phyloP scores from a whole-genome alignment of 305 asterid genomes.

The Vinca major region DNA sequence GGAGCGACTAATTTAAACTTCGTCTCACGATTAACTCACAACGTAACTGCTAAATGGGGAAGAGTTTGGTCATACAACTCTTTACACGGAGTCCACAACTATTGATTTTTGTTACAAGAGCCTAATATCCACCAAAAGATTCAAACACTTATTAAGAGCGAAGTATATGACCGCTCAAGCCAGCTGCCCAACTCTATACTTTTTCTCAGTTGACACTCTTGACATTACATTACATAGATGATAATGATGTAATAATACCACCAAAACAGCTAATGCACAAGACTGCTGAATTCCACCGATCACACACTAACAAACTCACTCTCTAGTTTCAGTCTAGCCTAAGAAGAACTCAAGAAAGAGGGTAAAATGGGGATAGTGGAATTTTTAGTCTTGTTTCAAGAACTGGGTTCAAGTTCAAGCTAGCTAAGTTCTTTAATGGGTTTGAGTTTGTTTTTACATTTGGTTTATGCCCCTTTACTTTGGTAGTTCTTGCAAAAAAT shows the following conservation, averaged over 20 bases:
- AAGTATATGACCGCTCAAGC: too few relatives aligned
- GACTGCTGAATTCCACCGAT: conserved; percentile 5
- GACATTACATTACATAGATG: not conserved
- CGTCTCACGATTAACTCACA: too few relatives aligned
- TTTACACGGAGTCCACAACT: too few relatives aligned
- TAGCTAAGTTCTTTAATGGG: conserved; percentile 1
- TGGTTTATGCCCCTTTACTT: too few relatives aligned
- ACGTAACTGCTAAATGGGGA: too few relatives aligned
- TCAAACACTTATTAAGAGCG: too few relatives aligned
- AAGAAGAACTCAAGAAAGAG: not conserved
- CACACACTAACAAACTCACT: not conserved
- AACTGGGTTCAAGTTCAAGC: not conserved
- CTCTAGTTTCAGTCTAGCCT: not conserved
- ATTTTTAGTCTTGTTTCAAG: not conserved
- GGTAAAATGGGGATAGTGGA: not conserved
- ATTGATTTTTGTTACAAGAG: too few relatives aligned
- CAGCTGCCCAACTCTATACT: not conserved
- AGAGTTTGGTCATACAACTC: too few relatives aligned
- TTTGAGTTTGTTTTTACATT: not conserved
- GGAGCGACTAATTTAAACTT: too few relatives aligned
- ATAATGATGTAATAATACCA: too few relatives aligned
- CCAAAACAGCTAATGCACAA: conserved; percentile 7
- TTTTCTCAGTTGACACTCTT: not conserved
- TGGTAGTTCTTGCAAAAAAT: not conserved
- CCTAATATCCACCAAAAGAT: too few relatives aligned